Base-by-base conservation (phyloP, 495 filamentous ascomycete genomes). In the Penicillium cinerascens region DNA sequence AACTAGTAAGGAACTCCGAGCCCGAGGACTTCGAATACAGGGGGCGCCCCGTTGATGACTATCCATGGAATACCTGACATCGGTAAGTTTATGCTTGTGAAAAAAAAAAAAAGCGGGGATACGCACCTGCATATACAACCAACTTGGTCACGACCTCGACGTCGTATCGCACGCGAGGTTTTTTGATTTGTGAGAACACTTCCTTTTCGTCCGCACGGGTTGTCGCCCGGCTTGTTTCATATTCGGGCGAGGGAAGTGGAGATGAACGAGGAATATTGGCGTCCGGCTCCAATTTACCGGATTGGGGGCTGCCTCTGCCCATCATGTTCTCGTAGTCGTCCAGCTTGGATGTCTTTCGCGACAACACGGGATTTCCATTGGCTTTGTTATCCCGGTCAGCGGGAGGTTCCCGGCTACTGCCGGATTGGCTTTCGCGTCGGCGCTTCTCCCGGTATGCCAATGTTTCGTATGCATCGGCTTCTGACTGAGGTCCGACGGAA, bases 111-210 rank as follows among this genome's bases (percentile, higher is more conserved):
- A 10, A 44, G 6, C 27, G 16, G n/a, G 33, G 35, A 23, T 2
- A 73, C 82, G 56, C 74, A 95, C 92, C 93, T 52, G 85, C 78
- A 78, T 98, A 98, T 37, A 98, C 91, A 61, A 98, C 87, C 46
- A 98, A 74, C 72, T 96, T 97, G 16, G 93, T 97, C 38, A 97
- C 83, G 18, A 98, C 92, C 65, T 98, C 93, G 8, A 97, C 92
- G 72, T 98, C 93, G 64, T 98, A 98, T 55, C 91, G 79, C 25
- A 96, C 91, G 47, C 93, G 83, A 17, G 93, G 91, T 68, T 85
- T 91, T 49, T 91, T 85, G 46, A 97, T 79, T 65, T 79, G 82
- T 16, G 83, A 84, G 66, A 97, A 96, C 60, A 98, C 83, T 61
- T 96, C 88, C 55, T 80, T 82, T 61, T 95, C 88, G 35, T 86